Conservation (phyloP, 257 asterid species). For the Paulownia fortunei region DNA sequence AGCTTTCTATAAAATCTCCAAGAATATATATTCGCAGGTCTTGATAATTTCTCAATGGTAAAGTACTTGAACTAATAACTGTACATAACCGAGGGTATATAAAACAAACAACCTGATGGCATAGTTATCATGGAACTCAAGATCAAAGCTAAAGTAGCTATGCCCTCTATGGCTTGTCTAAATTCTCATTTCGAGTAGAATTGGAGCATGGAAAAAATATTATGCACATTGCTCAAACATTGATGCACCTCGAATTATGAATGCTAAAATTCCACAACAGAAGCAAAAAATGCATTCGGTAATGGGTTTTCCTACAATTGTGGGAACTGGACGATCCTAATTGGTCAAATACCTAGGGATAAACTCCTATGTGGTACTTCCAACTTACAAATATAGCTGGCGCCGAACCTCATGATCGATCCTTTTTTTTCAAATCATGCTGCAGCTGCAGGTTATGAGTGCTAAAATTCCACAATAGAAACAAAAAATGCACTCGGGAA, state of each 20-base stretch:
- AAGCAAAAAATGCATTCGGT: too few relatives aligned
- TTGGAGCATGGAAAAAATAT: not conserved
- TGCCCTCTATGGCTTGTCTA: not conserved
- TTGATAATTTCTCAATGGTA: not conserved
- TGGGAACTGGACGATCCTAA: too few relatives aligned
- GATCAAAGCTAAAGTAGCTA: slow-evolving; percentile 8
- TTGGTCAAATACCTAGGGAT: too few relatives aligned
- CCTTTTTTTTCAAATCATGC: too few relatives aligned
- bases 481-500: not conserved
- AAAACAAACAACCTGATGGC: not conserved
- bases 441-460: too few relatives aligned
- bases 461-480: too few relatives aligned
- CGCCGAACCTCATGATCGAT: not conserved
- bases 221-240: not conserved
- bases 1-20: not conserved
- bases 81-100: not conserved
- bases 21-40: not conserved
- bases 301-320: too few relatives aligned
- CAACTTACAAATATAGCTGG: not conserved
- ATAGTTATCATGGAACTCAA: not conserved
- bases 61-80: not conserved
- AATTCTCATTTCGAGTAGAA: not conserved
- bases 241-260: not conserved
- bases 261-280: not conserved
- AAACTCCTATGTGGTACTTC: not conserved